Evolutionary conservation across 495 filamentous ascomycete genomes (phyloP).

Genomic region (Penicillium verhagenii): DNA sequence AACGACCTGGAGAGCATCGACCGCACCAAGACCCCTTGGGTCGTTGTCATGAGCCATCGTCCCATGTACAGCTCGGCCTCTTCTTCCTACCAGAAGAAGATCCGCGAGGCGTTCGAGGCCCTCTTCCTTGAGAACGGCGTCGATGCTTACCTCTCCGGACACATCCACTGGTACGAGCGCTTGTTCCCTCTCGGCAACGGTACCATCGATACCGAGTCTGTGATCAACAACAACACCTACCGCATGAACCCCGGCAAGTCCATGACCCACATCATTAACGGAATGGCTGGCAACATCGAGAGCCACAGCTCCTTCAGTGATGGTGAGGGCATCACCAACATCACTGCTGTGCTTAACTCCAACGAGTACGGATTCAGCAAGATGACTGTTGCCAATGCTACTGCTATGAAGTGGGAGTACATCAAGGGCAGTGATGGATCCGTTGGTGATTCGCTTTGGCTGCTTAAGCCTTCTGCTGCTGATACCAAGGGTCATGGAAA

Average conservation of each 20-base stretch:
- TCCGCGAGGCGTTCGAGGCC: conserved; percentile 51
- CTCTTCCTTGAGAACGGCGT: conserved; percentile 56
- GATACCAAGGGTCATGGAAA: not conserved
- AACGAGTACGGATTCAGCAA: conserved; percentile 50
- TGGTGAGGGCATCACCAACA: conserved; percentile 32
- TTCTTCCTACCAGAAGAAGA: conserved; percentile 42
- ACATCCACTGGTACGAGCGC: conserved; percentile 58
- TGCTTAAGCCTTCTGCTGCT: conserved; percentile 12
- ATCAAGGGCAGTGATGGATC: conserved; percentile 43
- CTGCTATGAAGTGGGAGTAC: conserved; percentile 44
- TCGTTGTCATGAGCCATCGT: conserved; percentile 56
- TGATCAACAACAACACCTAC: conserved; percentile 44
- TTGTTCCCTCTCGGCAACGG: conserved; percentile 38
- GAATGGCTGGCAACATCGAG: conserved; percentile 46
- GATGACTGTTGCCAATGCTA: conserved; percentile 44
- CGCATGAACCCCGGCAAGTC: conserved; percentile 39
- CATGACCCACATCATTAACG: conserved; percentile 51
- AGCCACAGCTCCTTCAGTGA: conserved; percentile 37
- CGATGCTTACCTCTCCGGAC: conserved; percentile 55
- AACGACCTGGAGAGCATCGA: conserved; percentile 48
- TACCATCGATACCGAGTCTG: conserved; percentile 38
- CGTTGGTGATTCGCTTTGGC: conserved; percentile 40
- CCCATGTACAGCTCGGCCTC: conserved; percentile 53
- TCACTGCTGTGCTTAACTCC: conserved; percentile 49
- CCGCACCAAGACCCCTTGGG: conserved; percentile 52